Base-by-base conservation (phyloP, 1,139 yeast species). In the Hyphopichia pseudoburtonii region DNA sequence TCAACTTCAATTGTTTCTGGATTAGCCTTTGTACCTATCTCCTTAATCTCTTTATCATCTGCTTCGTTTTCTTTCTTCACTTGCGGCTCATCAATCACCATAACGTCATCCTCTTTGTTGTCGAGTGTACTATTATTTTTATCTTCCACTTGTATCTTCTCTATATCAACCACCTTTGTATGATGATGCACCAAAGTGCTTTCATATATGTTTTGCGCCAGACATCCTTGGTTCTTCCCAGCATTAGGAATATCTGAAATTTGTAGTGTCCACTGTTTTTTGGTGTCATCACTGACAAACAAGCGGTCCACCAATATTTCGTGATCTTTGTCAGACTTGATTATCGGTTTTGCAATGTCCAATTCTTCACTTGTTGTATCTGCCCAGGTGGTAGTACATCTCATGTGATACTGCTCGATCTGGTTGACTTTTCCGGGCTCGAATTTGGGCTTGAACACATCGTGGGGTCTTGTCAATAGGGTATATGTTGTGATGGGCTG, bases 181-280 rank as follows among this genome's bases (percentile, higher is more conserved):
- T 70, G 75, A 24, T 70, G 67, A 43, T 70, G 76, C 1, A 69
- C 70, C 35, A 87, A 62, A 1, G 84, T 78, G 23, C 90, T 73
- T 51, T 84, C 88, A 45, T 82, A 73, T 11, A 86, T 73, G 12
- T 87, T 77, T 54, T 88, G 96, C 8, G 73, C 74, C 29, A 65
- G 61, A 75, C 81, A 33, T 67, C 74, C 44, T 73, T 82, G 62
- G 74, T 75, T 53, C 78, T 77, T 86, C 7, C 96, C 96, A 3
- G 95, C 95, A 24, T 86, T 82, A 1, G 97, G 97, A 12, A 88
- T 83, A 61, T 89, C 97, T 7, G 81, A 69, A 17, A 85, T 71
- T 46, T 80, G 85, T 21, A 88, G 51, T 1, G 82, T 73, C 95
- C 95, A 86, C 27, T 48, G 55, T 40, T 55, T 48, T 60, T 69